Conservation (phyloP, 164 flowering plant species). For the Cinnamomum micranthum region DNA sequence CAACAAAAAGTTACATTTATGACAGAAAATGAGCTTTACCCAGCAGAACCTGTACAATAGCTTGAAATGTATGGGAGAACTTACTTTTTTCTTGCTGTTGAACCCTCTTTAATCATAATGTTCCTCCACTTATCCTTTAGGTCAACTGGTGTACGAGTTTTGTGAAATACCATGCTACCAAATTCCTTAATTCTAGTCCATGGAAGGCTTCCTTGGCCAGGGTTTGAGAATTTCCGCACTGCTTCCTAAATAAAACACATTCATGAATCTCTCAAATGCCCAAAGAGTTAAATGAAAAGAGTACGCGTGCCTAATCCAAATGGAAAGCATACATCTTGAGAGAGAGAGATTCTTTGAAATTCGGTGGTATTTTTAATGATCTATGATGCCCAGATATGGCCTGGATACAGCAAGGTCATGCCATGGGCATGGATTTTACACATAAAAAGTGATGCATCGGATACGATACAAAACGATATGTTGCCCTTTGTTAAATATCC, state of each 20-base stretch:
- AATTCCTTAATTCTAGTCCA: constrained; percentile 55
- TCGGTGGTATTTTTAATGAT: background rate
- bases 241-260: constrained; percentile 41
- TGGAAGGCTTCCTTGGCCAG: constrained; percentile 28
- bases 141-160: constrained; percentile 46
- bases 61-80: background rate
- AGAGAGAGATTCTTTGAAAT: background rate
- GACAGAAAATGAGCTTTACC: no score
- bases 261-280: background rate
- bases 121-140: constrained; percentile 66
- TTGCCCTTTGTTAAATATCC: no score
- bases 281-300: background rate
- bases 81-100: background rate
- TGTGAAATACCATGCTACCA: constrained; percentile 45
- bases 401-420: no score
- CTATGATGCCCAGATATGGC: no score
- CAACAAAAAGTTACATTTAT: no score
- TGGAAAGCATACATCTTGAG: background rate
- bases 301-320: background rate
- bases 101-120: constrained; percentile 7
- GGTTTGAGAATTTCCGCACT: constrained; percentile 30
- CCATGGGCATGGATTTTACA: no score
- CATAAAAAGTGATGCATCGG: no score
- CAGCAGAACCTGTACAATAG: no score
- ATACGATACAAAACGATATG: no score